Evolutionary conservation across 495 filamentous ascomycete genomes (phyloP).

Genomic region (Daldinia caldariorum): DNA sequence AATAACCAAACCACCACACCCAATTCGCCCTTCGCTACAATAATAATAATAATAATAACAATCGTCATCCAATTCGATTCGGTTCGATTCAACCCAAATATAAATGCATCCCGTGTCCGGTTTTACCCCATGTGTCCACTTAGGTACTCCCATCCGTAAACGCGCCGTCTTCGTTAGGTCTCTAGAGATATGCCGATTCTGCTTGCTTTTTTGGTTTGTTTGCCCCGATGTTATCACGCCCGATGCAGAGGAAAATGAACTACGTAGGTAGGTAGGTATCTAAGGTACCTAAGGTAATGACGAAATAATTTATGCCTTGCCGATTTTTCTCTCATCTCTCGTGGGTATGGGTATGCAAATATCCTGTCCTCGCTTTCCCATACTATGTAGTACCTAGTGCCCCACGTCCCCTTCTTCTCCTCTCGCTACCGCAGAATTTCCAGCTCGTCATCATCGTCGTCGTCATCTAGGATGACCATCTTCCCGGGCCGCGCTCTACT

Average conservation of each 20-base stretch:
- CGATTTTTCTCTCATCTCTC: not conserved
- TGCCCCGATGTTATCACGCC: not conserved
- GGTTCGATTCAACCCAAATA: not conserved
- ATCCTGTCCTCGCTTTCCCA: not conserved
- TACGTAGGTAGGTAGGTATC: too few species aligned
- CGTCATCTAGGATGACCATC: slow-evolving; percentile 56
- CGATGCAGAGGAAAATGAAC: not conserved
- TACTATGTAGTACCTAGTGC: not conserved
- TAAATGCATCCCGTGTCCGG: not conserved
- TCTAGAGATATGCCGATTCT: not conserved
- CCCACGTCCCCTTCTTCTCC: not conserved
- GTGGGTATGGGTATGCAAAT: not conserved
- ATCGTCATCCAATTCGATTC: not conserved
- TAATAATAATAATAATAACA: not conserved
- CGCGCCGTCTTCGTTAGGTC: not conserved
- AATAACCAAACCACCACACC: not conserved
- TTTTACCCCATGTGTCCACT: not conserved
- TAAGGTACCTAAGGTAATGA: too few species aligned
- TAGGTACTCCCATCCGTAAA: not conserved
- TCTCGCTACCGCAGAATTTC: slow-evolving; percentile 41
- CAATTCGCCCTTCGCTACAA: slow-evolving; percentile 5
- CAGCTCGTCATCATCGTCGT: slow-evolving; percentile 53
- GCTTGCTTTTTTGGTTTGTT: not conserved
- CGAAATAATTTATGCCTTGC: not conserved
- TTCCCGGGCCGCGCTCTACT: slow-evolving; percentile 29